These are phyloP conservation scores for Terana coerulea DNA, from an alignment of 768 basidiomycete genomes.

Conservation along the genomic window DNA sequence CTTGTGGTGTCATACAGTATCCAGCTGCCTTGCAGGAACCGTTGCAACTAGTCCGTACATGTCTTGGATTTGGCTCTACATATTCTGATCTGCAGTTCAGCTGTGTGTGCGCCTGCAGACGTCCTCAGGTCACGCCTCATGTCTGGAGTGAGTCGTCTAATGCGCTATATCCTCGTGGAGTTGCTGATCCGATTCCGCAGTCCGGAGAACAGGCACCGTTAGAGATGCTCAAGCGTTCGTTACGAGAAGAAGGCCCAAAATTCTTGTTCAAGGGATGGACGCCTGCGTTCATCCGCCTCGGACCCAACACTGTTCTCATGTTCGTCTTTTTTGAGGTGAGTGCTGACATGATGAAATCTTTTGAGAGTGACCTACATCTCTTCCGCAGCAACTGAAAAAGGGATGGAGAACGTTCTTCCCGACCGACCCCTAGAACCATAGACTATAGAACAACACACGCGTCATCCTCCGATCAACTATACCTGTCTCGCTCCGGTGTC, in stretches of 20 bases:
- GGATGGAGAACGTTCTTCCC: constrained; percentile 42
- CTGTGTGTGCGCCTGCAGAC: constrained; percentile 76
- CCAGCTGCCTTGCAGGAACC: constrained; percentile 68
- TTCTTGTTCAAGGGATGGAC: constrained; percentile 91
- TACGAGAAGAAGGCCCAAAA: constrained; percentile 68
- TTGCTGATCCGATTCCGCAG: constrained; percentile 31
- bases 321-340: constrained; percentile 82
- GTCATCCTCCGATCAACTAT: too few species aligned
- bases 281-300: constrained; percentile 79
- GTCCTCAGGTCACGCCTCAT: constrained; percentile 75
- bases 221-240: constrained; percentile 52
- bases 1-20: constrained; percentile 59
- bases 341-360: background rate
- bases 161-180: background rate
- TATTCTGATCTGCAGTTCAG: constrained; percentile 31
- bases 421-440: background rate
- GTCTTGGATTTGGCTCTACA: background rate
- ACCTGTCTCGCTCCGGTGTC: too few species aligned
- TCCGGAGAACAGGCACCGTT: constrained; percentile 45
- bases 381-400: constrained; percentile 64
- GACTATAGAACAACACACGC: background rate
- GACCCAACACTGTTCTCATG: constrained; percentile 79
- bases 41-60: constrained; percentile 66
- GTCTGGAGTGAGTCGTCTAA: constrained; percentile 54
- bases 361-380: constrained; percentile 1